Evolutionary conservation across 768 basidiomycete genomes (phyloP), one percentile per base, ranked within the genome.

Genomic region (Tulasnella sp.): DNA sequence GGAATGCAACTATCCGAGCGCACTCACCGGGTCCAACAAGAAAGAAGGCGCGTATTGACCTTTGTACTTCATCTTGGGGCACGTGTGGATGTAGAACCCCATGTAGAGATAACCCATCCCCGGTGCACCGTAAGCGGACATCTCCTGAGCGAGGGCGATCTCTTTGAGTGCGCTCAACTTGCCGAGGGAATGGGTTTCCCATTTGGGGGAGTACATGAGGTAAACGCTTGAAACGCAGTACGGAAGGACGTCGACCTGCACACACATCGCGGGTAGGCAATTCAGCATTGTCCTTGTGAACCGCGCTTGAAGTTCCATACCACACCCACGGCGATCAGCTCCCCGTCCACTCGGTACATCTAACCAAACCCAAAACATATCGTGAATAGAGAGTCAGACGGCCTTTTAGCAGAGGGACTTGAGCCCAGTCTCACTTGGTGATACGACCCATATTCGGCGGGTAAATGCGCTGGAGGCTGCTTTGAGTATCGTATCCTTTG

Each of bases 21-120:
- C 9, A 77, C 84, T 76, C 75, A 94, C 92, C 8, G 95, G 94
- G 79, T 98, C 95, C 14, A 87, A 85, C 22, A 98, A 84, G 75
- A 86, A 93, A 2, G 95, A 97, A 0, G 96, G 96, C 0, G 83
- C 79, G 76, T 95, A 99, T 71, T 97, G 94, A 35, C 89, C 95
- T 77, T 99, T 99, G 81, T 99, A 98, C 71, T 84, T 84, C 97
- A 98, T 98, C 80, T 99, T 99, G 67, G 82, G 86, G 77, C 95
- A 98, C 1, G 91, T 88, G 76, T 97, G 86, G 42, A 98, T 90
- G 79, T 98, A 98, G 79, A 88, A 98, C 7, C 95, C 97, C 90
- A 99, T 91, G 78, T 97, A 97, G 29, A 95, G 81, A 73, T 84
- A 89, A 11, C 81, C 78, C 86, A 95, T 85, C 0, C 80, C 83